Evolutionary conservation across 371 early-diverging fungal species (phyloP).

Genomic region (Zychaea mexicana): DNA sequence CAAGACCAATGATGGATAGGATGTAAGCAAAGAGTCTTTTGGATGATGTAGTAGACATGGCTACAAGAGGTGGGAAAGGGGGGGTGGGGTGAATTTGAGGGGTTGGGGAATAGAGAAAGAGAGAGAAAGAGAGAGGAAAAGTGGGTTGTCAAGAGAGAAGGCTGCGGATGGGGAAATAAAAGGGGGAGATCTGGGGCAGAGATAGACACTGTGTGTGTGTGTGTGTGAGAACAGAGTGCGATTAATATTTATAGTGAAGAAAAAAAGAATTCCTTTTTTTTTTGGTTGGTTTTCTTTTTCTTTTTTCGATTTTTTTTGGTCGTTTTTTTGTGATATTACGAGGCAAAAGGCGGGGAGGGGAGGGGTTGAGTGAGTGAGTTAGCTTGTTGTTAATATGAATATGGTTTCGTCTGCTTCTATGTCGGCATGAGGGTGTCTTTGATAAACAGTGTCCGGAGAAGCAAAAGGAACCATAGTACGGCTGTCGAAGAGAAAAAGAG

Average conservation of each 20-base stretch:
- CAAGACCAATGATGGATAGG: constrained; percentile 19
- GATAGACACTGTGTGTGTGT: too few relatives aligned
- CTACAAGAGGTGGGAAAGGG: background rate
- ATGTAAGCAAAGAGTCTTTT: constrained; percentile 16
- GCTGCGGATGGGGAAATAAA: background rate
- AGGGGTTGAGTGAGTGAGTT: background rate
- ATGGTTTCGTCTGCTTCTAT: constrained; percentile 3
- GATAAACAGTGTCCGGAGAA: constrained; percentile 5
- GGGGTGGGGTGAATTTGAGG: background rate
- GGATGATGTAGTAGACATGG: constrained; percentile 15
- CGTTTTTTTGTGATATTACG: constrained; percentile 13
- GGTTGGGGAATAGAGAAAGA: background rate
- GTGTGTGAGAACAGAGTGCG: background rate
- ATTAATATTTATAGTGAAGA: background rate
- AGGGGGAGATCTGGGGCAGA: background rate
- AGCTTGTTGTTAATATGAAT: constrained; percentile 10
- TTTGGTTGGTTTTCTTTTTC: background rate
- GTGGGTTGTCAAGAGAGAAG: background rate
- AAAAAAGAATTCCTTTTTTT: constrained; percentile 8
- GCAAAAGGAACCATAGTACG: constrained; percentile 14
- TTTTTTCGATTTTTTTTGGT: constrained; percentile 15
- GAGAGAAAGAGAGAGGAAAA: background rate
- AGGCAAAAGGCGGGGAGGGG: background rate
- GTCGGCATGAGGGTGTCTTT: constrained; percentile 13
- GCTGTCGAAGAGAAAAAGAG: background rate